phyloP scores from a whole-genome alignment of 805 yeast genomes.

The Pichia rugopelliculosa region DNA sequence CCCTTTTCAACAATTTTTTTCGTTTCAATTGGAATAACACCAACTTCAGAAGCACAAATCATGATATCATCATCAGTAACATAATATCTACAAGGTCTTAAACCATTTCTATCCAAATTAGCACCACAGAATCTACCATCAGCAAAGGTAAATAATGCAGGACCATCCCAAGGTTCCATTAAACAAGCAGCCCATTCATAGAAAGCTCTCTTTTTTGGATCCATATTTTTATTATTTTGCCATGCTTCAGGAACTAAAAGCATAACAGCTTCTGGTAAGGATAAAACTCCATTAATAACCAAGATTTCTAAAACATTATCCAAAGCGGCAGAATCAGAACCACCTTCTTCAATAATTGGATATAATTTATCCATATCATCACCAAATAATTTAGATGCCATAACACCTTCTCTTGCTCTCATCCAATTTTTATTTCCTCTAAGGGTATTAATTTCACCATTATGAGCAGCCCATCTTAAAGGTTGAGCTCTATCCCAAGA shows the following conservation, averaged over 20 bases:
- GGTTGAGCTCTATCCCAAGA: constrained; percentile 99
- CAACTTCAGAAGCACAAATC: constrained; percentile 98
- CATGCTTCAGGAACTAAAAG: constrained; percentile 96
- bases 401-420: constrained; percentile 97
- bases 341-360: constrained; percentile 97
- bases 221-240: constrained; percentile 84
- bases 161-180: constrained; percentile 99
- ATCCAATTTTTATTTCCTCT: constrained; percentile 99
- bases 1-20: constrained; percentile 83
- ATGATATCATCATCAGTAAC: constrained; percentile 90
- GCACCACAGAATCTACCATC: constrained; percentile 99
- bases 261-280: constrained; percentile 97
- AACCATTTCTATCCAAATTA: constrained; percentile 91
- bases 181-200: constrained; percentile 99
- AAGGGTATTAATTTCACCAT: constrained; percentile 95
- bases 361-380: constrained; percentile 85
- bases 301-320: constrained; percentile 91
- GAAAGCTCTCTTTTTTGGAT: constrained; percentile 86
- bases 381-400: constrained; percentile 81
- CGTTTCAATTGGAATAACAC: constrained; percentile 86
- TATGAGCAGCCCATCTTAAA: constrained; percentile 93
- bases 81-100: constrained; percentile 97
- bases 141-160: constrained; percentile 92
- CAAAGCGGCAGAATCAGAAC: constrained; percentile 96
- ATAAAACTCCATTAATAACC: constrained; percentile 83